Percentiles rank a stretch among this genome's conserved stretches.
Evolutionary conservation across 2,329 filamentous ascomycete genomes (phyloP).

Genomic region (Polytolypa hystricis): DNA sequence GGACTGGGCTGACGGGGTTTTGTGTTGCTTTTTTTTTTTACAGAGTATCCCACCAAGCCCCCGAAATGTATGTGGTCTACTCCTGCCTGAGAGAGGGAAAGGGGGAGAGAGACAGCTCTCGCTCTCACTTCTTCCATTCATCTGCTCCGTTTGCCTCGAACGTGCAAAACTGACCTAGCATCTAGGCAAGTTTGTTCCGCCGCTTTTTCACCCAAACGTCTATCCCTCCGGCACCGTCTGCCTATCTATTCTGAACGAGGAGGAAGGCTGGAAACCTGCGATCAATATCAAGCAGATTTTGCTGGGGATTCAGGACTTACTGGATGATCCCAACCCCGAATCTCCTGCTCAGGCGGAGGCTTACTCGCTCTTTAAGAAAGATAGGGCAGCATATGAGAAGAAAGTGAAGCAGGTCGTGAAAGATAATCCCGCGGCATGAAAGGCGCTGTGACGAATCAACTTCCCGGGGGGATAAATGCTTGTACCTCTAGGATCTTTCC

Average conservation of each 20-base stretch:
- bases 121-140: not conserved
- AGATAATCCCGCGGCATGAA: conserved; percentile 69
- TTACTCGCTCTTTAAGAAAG: conserved; percentile 93
- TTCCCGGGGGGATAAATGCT: too few species aligned
- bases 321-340: conserved; percentile 94
- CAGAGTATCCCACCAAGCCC: conserved; percentile 97
- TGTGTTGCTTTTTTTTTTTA: conserved; percentile 8
- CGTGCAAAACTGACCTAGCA: conserved; percentile 1
- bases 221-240: conserved; percentile 97
- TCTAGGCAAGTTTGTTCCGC: conserved; percentile 87
- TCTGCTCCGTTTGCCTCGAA: not conserved
- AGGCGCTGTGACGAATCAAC: too few species aligned
- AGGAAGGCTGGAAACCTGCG: conserved; percentile 96
- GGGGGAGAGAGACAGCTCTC: too few species aligned
- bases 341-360: conserved; percentile 94
- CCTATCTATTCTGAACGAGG: conserved; percentile 92
- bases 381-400: conserved; percentile 75
- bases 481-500: too few species aligned
- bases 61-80: conserved; percentile 98
- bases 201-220: conserved; percentile 96
- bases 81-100: too few species aligned
- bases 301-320: conserved; percentile 85
- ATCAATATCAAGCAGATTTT: conserved; percentile 98
- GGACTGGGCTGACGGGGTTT: conserved; percentile 11
- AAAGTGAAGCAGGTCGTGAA: conserved; percentile 76